Evolutionary conservation across 768 basidiomycete species (phyloP).

Genomic region (Astraeus odoratus): DNA sequence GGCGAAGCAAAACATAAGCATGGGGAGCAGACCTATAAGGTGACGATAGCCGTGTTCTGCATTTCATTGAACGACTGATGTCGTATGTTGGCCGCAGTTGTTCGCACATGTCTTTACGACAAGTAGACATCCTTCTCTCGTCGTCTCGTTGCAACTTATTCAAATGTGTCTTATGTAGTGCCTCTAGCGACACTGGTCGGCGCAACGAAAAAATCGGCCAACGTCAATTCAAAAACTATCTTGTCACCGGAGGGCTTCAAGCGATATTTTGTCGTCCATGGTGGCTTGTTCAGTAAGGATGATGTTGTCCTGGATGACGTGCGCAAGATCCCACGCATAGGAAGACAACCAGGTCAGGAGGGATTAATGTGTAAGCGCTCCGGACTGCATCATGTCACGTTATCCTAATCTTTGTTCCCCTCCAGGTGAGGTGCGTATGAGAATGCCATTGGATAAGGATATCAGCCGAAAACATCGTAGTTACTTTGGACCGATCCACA

Average conservation of each 20-base stretch:
- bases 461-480: conserved; percentile 31
- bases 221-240: conserved; percentile 44
- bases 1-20: conserved; percentile 97
- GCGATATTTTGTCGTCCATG: conserved; percentile 93
- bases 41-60: conserved; percentile 16
- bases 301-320: conserved; percentile 93
- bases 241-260: conserved; percentile 77
- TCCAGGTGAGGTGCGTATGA: conserved; percentile 53
- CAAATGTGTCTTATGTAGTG: conserved; percentile 42
- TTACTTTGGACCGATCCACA: conserved; percentile 97
- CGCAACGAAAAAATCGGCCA: conserved; percentile 53
- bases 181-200: conserved; percentile 84
- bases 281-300: conserved; percentile 93
- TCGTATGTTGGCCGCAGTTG: conserved; percentile 40
- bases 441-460: background rate
- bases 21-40: conserved; percentile 92
- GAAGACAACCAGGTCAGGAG: conserved; percentile 87
- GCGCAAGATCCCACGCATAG: conserved; percentile 79
- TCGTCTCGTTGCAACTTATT: background rate
- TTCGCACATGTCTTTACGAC: conserved; percentile 93
- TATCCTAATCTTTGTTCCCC: conserved; percentile 7
- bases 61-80: background rate
- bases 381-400: conserved; percentile 1
- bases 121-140: conserved; percentile 38
- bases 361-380: conserved; percentile 81